Conservation (phyloP, 306 rosid genomes). For the Quercus mongolica region DNA sequence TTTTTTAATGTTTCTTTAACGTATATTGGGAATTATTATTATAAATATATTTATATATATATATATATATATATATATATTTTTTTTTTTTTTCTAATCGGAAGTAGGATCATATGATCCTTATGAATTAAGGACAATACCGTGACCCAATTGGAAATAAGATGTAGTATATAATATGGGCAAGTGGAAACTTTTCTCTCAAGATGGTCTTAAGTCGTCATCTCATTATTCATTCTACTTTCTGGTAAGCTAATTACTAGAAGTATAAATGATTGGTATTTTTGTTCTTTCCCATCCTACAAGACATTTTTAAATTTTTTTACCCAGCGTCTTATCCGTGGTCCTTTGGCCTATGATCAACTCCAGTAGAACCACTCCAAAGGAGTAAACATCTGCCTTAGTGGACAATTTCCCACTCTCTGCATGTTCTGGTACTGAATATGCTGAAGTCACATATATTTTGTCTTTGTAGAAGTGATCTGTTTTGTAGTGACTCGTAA, state of each 20-base stretch:
- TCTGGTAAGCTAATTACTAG: neutral
- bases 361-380: conserved; percentile 38
- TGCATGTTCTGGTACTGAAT: conserved; percentile 33
- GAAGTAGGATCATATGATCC: no score
- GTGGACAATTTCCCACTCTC: conserved; percentile 33
- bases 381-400: conserved; percentile 38
- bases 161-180: no score
- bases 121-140: no score
- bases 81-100: no score
- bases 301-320: conserved; percentile 22
- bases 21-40: no score
- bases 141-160: no score
- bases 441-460: conserved; percentile 19
- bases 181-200: no score
- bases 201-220: no score
- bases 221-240: no score
- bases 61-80: no score
- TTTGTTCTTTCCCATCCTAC: conserved; percentile 29
- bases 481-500: neutral
- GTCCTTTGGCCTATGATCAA: conserved; percentile 32
- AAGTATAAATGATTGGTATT: neutral
- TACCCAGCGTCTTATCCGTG: conserved; percentile 14
- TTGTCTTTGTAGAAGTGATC: conserved; percentile 8
- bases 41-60: no score
- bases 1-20: no score